These are phyloP conservation scores for Chenopodium quinoa DNA, from an alignment of 148 eudicot species.

Conservation along the genomic window DNA sequence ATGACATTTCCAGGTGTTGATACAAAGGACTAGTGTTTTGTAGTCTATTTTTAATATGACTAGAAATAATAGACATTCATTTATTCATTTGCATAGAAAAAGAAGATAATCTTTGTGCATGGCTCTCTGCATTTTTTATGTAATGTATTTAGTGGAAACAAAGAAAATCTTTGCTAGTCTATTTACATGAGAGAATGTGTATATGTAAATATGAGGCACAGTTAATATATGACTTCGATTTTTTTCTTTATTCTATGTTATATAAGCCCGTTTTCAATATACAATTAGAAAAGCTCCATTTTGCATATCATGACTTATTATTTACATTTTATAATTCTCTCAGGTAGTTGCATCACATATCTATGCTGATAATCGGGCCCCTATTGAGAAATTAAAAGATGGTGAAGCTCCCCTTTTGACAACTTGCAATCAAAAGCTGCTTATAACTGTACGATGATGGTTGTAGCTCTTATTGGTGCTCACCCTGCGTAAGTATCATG, in stretches of 20 bases:
- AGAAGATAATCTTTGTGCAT: conserved; percentile 32
- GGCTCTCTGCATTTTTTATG: background rate
- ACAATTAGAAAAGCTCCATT: too few relatives aligned
- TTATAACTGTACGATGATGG: conserved; percentile 98
- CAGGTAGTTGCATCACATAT: conserved; percentile 65
- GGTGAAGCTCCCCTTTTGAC: background rate
- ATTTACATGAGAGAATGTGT: background rate
- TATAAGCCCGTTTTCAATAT: too few relatives aligned
- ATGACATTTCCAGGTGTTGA: too few relatives aligned
- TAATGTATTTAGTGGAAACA: background rate
- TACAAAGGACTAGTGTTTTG: too few relatives aligned
- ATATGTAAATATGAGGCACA: background rate
- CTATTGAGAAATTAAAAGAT: too few relatives aligned
- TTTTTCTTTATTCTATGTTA: too few relatives aligned
- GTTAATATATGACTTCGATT: background rate
- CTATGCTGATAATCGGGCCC: too few relatives aligned
- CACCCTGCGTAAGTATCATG: conserved; percentile 78
- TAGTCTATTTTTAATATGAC: background rate
- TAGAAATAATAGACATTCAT: conserved; percentile 31
- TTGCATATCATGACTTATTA: too few relatives aligned
- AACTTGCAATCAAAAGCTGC: conserved; percentile 62
- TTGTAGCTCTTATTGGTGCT: conserved; percentile 79
- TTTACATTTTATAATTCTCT: background rate
- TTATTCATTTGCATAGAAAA: conserved; percentile 19
- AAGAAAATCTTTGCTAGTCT: conserved; percentile 10